Base-by-base conservation (phyloP, 108 stramenopile species). In the Conticribra guillardii region DNA sequence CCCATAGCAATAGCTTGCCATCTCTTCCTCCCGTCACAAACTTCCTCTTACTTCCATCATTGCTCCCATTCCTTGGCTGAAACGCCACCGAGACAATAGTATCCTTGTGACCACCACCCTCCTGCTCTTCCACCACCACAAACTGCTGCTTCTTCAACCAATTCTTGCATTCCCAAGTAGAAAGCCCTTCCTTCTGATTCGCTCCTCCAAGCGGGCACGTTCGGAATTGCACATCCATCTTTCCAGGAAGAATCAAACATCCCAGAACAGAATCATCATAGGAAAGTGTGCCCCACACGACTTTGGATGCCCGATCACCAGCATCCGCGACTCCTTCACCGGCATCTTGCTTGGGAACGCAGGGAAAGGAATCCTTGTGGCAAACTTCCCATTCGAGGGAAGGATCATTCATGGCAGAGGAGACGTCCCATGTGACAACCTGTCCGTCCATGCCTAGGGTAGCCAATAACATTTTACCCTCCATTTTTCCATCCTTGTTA, bases 391-490 rank as follows among this genome's bases (percentile, higher is more conserved):
- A 87, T 17, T 67, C 54, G 0, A 78, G 37, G 3, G 41, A 18
- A 0, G 77, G 74, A 53, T 83, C 67, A 11, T 51, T 21, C 18
- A 34, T 60, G 22, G 76, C 41, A 1, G 33, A 51, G 16, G 70
- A 16, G 0, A 86, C 60, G 55, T 83, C 61, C 84, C 86, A 94
- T 11, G 83, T 19, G 56, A 80, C 82, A 2, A 90, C 24, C 3
- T 67, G 70, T 17, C 93, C 93, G 51, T 91, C 82, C 81, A 90
- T 83, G 34, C 80, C 85, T 64, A 94, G 51, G 1, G 87, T 71
- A 1, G 84, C 76, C 16, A 88, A 50, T 5, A 60, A 45, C 21
- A 64, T 41, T 41, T 41, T 41, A 11, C 11, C 37, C 8, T 41
- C 11, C 47, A 7, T 64, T 54, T 1, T 32, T 26, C 21, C 21